phyloP scores from a whole-genome alignment of 2,329 filamentous ascomycete genomes.

The Penicillium digitatum region DNA sequence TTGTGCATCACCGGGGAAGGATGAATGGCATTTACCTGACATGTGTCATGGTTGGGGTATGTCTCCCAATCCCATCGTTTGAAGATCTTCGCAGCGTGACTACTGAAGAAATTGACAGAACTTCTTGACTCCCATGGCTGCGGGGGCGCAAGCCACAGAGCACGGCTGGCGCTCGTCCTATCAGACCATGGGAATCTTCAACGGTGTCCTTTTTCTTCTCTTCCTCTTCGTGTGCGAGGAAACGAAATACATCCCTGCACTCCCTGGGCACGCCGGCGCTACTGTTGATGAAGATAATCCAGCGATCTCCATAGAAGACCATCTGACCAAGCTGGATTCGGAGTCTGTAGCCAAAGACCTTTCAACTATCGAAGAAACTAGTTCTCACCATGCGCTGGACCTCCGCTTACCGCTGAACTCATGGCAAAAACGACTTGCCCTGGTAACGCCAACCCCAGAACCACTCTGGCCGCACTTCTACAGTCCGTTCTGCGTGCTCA shows the following conservation, averaged over 20 bases:
- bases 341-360: slow-evolving; percentile 5
- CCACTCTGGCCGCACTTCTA: slow-evolving; percentile 32
- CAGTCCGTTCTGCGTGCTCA: slow-evolving; percentile 31
- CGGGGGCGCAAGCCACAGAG: slow-evolving; percentile 31
- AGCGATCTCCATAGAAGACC: background rate
- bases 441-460: slow-evolving; percentile 25
- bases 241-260: slow-evolving; percentile 29
- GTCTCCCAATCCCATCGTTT: slow-evolving; percentile 21
- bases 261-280: slow-evolving; percentile 5
- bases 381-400: slow-evolving; percentile 25
- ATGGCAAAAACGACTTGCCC: slow-evolving; percentile 26
- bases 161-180: slow-evolving; percentile 39
- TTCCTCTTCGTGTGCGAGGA: slow-evolving; percentile 40
- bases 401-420: slow-evolving; percentile 24
- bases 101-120: slow-evolving; percentile 13
- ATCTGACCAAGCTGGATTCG: slow-evolving; percentile 2
- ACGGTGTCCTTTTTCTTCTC: slow-evolving; percentile 25
- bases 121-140: slow-evolving; percentile 35
- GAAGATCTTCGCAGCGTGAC: background rate
- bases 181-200: slow-evolving; percentile 34
- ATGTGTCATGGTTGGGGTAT: slow-evolving; percentile 37
- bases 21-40: slow-evolving; percentile 52
- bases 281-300: slow-evolving; percentile 2
- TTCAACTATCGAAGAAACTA: slow-evolving; percentile 4
- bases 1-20: slow-evolving; percentile 48